Percentiles rank a stretch among this genome's conserved stretches.
Conservation (phyloP, 108 stramenopile species). For the Nannochloropsis salina region DNA sequence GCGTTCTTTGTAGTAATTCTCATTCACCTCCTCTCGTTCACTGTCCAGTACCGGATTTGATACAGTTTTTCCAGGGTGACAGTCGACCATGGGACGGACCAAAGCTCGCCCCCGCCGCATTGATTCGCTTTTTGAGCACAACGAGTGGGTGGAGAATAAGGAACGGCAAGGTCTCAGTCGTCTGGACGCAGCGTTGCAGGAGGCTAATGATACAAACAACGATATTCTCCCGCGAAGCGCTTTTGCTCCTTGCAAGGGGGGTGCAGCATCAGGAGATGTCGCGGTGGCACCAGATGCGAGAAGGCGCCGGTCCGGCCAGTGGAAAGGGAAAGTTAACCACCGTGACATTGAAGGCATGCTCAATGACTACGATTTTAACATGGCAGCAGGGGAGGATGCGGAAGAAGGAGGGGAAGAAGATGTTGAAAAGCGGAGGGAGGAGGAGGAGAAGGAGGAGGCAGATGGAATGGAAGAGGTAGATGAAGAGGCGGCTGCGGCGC, state of each 20-base stretch:
- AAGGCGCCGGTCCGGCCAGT: no score
- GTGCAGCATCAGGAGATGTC: no score
- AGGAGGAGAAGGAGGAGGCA: not conserved
- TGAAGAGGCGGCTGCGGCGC: not conserved
- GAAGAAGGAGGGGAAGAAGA: not conserved
- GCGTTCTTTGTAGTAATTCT: no score
- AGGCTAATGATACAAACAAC: not conserved
- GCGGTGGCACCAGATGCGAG: no score
- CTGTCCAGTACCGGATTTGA: no score
- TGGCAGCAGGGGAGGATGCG: not conserved
- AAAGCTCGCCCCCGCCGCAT: not conserved
- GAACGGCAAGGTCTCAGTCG: not conserved
- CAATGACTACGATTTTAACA: no score
- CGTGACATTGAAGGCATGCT: no score
- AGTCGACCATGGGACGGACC: not conserved
- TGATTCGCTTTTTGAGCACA: not conserved
- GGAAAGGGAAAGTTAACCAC: no score
- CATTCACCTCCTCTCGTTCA: no score
- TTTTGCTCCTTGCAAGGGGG: no score
- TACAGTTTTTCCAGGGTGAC: no score
- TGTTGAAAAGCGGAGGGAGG: not conserved
- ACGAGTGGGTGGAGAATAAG: not conserved
- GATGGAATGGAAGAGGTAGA: not conserved
- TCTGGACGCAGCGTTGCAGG: constrained; percentile 1
- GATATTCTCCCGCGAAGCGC: no score